These are phyloP conservation scores for Termitomyces sp. DNA, from an alignment of 768 basidiomycete genomes.

Conservation along the genomic window DNA sequence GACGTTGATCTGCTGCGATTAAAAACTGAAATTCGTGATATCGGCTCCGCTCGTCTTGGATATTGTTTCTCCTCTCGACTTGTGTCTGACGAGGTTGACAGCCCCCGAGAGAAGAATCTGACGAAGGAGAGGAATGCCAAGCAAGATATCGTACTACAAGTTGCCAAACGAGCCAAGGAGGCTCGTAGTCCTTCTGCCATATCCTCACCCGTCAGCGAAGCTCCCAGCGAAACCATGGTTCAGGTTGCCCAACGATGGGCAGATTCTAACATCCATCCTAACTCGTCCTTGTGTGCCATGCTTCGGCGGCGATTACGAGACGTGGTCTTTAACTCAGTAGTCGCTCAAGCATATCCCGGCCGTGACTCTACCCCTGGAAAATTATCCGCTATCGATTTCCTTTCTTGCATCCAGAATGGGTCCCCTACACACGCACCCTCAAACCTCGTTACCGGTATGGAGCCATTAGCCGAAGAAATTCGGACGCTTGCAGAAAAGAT, in stretches of 20 bases:
- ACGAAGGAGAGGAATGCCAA: conserved; percentile 55
- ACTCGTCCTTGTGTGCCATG: conserved; percentile 57
- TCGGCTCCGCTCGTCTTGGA: conserved; percentile 60
- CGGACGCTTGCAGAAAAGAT: conserved; percentile 66
- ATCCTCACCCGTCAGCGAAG: conserved; percentile 25
- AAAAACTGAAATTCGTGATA: conserved; percentile 75
- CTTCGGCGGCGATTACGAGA: conserved; percentile 62
- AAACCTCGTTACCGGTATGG: conserved; percentile 57
- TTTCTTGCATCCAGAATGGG: conserved; percentile 14
- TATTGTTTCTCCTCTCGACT: conserved; percentile 43
- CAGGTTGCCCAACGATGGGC: conserved; percentile 69
- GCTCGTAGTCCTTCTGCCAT: conserved; percentile 23
- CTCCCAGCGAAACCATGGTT: conserved; percentile 51
- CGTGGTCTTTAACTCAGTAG: conserved; percentile 58
- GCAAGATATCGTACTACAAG: conserved; percentile 69
- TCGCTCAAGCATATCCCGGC: conserved; percentile 48
- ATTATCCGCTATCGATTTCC: conserved; percentile 24
- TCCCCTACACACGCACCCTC: conserved; percentile 14
- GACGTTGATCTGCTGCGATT: conserved; percentile 54
- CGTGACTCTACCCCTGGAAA: conserved; percentile 31
- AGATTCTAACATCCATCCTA: conserved; percentile 58
- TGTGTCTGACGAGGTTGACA: conserved; percentile 19
- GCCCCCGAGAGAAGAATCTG: conserved; percentile 30
- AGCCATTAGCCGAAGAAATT: conserved; percentile 69
- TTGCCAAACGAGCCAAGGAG: conserved; percentile 66